Conservation (phyloP, 306 rosid species). For the Comarum palustre region DNA sequence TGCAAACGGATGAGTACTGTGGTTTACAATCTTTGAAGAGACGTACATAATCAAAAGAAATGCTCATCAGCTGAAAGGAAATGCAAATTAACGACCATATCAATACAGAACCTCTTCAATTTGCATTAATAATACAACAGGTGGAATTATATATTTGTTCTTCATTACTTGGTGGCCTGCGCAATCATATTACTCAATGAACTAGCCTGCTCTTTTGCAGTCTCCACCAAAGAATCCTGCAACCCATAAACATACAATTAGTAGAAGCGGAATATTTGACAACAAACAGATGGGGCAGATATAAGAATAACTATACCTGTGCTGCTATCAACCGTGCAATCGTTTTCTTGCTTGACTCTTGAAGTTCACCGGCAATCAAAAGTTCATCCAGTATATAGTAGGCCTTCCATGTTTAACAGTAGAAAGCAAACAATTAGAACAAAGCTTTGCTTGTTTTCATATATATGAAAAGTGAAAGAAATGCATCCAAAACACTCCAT, state of each 20-base stretch:
- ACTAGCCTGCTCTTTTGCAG: constrained; percentile 87
- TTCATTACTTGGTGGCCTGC: constrained; percentile 62
- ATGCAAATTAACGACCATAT: background rate
- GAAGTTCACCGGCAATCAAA: constrained; percentile 92
- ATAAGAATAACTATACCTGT: constrained; percentile 53
- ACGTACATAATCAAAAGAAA: background rate
- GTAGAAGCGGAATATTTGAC: background rate
- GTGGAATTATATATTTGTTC: background rate
- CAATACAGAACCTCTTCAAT: background rate
- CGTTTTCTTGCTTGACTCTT: constrained; percentile 93
- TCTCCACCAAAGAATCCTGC: constrained; percentile 92
- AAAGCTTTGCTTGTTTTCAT: background rate
- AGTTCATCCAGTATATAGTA: constrained; percentile 86
- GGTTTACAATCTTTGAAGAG: background rate
- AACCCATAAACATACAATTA: constrained; percentile 15
- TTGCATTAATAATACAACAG: background rate
- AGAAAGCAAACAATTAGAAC: background rate
- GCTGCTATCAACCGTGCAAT: constrained; percentile 89
- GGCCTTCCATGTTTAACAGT: constrained; percentile 53
- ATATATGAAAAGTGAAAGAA: background rate
- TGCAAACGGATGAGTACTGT: background rate
- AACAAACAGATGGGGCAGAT: background rate
- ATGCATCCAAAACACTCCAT: background rate
- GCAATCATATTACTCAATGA: constrained; percentile 79
- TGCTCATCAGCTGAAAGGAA: background rate